Conservation (phyloP, 1,139 yeast species). For the Zygoascus sp. region DNA sequence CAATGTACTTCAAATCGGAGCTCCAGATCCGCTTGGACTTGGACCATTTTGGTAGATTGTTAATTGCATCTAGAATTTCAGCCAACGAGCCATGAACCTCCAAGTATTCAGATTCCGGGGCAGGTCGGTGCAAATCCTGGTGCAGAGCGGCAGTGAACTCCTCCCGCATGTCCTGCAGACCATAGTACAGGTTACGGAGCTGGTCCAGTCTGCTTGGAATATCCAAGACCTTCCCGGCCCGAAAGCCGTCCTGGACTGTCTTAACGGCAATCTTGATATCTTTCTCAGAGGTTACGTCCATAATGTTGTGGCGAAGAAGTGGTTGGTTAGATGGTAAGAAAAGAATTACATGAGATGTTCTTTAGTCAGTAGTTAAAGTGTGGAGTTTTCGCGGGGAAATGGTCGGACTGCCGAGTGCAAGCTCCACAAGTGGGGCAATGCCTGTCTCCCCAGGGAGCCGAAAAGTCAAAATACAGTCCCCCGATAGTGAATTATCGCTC, state of each 20-base stretch:
- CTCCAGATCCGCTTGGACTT: constrained; percentile 48
- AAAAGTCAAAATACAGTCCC: too few species aligned
- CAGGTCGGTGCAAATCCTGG: constrained; percentile 62
- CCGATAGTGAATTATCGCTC: too few species aligned
- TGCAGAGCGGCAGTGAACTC: constrained; percentile 54
- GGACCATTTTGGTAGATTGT: constrained; percentile 57
- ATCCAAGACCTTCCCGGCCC: constrained; percentile 48
- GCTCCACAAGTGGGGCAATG: too few species aligned
- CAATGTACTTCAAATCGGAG: constrained; percentile 44
- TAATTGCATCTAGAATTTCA: constrained; percentile 60
- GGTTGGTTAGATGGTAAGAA: neutral
- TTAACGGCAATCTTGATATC: constrained; percentile 27
- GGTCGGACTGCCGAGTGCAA: too few species aligned
- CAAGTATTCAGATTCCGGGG: constrained; percentile 53
- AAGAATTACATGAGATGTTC: too few species aligned
- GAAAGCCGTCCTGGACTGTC: constrained; percentile 43
- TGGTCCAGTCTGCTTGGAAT: constrained; percentile 57
- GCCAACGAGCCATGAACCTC: constrained; percentile 52
- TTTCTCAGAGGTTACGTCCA: constrained; percentile 4
- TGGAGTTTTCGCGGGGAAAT: too few species aligned
- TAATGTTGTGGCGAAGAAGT: neutral
- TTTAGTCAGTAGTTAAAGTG: too few species aligned
- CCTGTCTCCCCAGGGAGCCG: too few species aligned
- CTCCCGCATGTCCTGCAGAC: constrained; percentile 56
- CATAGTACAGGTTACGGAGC: constrained; percentile 65